Base-by-base conservation (phyloP, 768 basidiomycete genomes). In the Tylopilus subfusipes region DNA sequence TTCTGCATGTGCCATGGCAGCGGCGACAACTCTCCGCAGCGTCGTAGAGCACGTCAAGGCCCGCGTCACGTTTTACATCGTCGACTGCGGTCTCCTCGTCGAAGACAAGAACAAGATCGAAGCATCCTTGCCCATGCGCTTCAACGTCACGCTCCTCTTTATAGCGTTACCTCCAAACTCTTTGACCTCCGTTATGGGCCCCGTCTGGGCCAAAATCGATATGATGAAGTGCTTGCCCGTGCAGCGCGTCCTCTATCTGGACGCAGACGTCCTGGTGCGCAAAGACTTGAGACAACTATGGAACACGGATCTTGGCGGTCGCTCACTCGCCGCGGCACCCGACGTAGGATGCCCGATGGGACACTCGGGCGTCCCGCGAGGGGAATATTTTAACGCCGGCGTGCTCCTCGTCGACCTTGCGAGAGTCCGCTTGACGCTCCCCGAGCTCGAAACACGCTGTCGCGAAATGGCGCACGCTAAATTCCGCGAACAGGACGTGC, bases 291-390 rank as follows among this genome's bases (percentile, higher is more conserved):
- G 57, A 31, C 63, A 59, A 13, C 60, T 83, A 36, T 84, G 81
- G 82, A 58, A 69, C 19, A 75, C 68, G 5, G 73, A 82, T 61
- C 66, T 83, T 43, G 38, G 57, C 7, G 78, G 74, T 9, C 71
- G 65, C n/a, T 30, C 70, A 5, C 53, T 84, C 24, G 81, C 72
- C 2, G 82, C 82, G 2, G 73, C 58, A 12, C 57, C 64, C 4
- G 81, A 84, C 63, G 71, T 84, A 21, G 82, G 82, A 3, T 70
- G 62, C 51, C 82, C 81, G 0, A 68, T 72, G 66, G 82, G 82
- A 0, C 77, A 82, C 58, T 63, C 65, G 1, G 69, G 55, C 5
- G 40, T 72, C n/a, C 61, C 65, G 9, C 48, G 54, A 24, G 60
- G 54, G 1, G 68, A 70, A 9, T 82, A 82, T 57, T 83, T 83